A percentile compares a stretch with the other conserved stretches of the same genome.
These are phyloP conservation scores for Neostapfia colusana DNA, from an alignment of 176 grass and related monocot species.

Conservation along the genomic window DNA sequence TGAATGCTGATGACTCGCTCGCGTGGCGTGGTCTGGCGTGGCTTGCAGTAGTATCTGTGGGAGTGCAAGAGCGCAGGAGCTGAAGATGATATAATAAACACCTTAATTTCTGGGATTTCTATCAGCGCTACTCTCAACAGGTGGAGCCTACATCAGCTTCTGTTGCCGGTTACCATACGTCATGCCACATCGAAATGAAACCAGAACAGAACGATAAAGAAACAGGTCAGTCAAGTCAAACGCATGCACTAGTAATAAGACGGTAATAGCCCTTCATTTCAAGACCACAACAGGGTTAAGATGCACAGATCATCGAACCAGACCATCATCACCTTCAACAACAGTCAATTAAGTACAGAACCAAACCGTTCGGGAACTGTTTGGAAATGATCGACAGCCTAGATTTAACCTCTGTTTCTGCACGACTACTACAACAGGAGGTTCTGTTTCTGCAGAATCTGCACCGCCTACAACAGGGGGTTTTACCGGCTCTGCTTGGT, in stretches of 20 bases:
- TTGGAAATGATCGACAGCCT: conserved; percentile 43
- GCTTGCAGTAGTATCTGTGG: no score
- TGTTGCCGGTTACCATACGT: neutral
- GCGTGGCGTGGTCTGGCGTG: no score
- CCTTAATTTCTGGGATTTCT: no score
- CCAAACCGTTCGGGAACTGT: conserved; percentile 44
- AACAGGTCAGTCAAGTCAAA: neutral
- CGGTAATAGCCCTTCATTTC: neutral
- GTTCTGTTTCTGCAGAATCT: conserved; percentile 36
- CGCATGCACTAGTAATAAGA: neutral
- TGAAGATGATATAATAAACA: no score
- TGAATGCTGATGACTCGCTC: no score
- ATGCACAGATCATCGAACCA: conserved; percentile 21
- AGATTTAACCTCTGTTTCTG: conserved; percentile 31
- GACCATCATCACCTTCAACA: conserved; percentile 37
- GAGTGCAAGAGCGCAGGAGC: no score
- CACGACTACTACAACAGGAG: conserved; percentile 27
- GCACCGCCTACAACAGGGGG: conserved; percentile 24
- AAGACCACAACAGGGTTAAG: neutral
- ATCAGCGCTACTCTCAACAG: no score
- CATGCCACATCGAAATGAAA: neutral
- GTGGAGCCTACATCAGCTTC: no score
- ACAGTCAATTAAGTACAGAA: conserved; percentile 45
- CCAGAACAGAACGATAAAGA: neutral
- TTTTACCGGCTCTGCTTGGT: conserved; percentile 25